Percentiles rank a stretch among this genome's conserved stretches.
These are phyloP conservation scores for Penicillium cinerascens DNA, from an alignment of 495 filamentous ascomycete species.

Conservation along the genomic window DNA sequence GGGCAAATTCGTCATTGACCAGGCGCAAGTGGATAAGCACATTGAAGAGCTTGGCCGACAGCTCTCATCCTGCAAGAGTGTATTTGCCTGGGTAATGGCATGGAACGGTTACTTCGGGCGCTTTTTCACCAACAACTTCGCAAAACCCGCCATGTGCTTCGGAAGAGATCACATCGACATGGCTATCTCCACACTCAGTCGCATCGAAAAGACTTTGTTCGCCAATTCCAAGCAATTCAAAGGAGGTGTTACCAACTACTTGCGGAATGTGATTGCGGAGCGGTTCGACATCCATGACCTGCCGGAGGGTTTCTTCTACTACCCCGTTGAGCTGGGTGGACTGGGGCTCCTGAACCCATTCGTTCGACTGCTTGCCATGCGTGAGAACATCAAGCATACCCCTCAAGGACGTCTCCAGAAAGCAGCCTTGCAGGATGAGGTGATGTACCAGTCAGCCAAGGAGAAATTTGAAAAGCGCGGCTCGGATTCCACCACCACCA, in stretches of 20 bases:
- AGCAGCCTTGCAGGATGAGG: constrained; percentile 1
- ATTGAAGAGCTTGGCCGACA: constrained; percentile 58
- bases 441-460: constrained; percentile 44
- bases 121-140: constrained; percentile 61
- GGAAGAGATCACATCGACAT: constrained; percentile 61
- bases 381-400: constrained; percentile 47
- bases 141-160: constrained; percentile 61
- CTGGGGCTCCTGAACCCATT: constrained; percentile 57
- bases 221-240: constrained; percentile 15
- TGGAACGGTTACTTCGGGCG: constrained; percentile 15
- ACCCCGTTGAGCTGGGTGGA: constrained; percentile 57
- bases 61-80: constrained; percentile 51
- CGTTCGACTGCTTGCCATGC: constrained; percentile 50
- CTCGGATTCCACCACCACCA: neutral
- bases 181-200: constrained; percentile 55
- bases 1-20: constrained; percentile 60
- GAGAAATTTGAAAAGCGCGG: constrained; percentile 39
- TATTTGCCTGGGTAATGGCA: constrained; percentile 51
- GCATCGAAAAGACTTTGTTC: constrained; percentile 58
- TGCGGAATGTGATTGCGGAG: constrained; percentile 50
- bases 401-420: constrained; percentile 21
- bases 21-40: constrained; percentile 57
- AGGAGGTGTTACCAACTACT: constrained; percentile 54
- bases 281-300: constrained; percentile 54
- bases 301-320: constrained; percentile 67